These are phyloP conservation scores for Leptodermis oblonga DNA, from an alignment of 257 asterid genomes.

Conservation along the genomic window DNA sequence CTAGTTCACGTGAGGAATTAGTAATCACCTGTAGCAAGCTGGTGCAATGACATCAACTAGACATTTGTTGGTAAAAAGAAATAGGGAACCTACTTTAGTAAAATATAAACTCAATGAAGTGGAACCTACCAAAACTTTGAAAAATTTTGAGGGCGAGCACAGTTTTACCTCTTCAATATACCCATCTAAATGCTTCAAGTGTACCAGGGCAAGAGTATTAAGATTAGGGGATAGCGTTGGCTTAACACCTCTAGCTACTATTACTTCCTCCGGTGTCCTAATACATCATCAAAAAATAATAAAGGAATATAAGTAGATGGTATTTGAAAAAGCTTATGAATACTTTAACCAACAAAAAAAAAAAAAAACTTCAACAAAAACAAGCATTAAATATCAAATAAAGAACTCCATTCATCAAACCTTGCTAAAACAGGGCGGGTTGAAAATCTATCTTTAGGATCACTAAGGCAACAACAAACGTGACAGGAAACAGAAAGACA, in stretches of 20 bases:
- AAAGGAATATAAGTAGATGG: conserved; percentile 13
- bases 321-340: conserved; percentile 4
- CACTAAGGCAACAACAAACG: conserved; percentile 43
- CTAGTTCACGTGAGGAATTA: neutral
- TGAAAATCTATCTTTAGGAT: conserved; percentile 90
- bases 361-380: too few relatives aligned
- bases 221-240: conserved; percentile 97
- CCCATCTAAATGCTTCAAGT: conserved; percentile 96
- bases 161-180: conserved; percentile 85
- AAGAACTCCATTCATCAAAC: conserved; percentile 24
- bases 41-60: conserved; percentile 96
- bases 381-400: conserved; percentile 1
- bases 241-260: conserved; percentile 97
- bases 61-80: conserved; percentile 97
- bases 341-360: conserved; percentile 9
- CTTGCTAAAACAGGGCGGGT: conserved; percentile 95
- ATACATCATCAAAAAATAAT: conserved; percentile 16
- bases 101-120: conserved; percentile 37
- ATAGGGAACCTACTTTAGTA: conserved; percentile 88
- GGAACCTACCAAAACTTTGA: conserved; percentile 19
- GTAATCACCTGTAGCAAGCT: conserved; percentile 86
- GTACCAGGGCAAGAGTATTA: conserved; percentile 87
- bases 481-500: conserved; percentile 15
- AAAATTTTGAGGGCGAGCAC: conserved; percentile 17
- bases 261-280: conserved; percentile 97